Conservation (phyloP, 306 rosid species). For the Vigna nakashimae region DNA sequence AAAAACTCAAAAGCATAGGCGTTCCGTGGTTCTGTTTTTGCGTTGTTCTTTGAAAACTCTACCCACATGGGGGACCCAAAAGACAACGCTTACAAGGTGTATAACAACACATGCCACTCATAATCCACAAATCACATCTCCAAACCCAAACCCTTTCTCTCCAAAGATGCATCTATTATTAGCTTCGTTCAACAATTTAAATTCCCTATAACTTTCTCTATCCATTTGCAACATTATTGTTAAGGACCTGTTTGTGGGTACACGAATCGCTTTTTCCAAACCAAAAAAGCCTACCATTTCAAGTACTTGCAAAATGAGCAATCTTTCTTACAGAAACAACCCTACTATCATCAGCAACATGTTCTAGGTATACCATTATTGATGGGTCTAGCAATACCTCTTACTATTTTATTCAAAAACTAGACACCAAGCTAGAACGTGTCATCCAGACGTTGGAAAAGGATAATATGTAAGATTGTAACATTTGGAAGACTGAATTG, state of each 20-base stretch:
- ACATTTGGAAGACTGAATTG: neutral
- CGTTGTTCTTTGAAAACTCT: neutral
- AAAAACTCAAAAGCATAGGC: neutral
- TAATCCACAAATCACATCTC: conserved; percentile 3
- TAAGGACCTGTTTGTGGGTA: neutral
- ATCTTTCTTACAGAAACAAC: too few relatives aligned
- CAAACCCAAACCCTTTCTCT: neutral
- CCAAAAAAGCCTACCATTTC: neutral
- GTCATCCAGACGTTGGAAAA: neutral
- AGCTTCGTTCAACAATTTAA: neutral
- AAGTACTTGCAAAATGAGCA: too few relatives aligned
- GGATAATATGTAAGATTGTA: neutral
- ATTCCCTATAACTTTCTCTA: neutral
- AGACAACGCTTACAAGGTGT: neutral
- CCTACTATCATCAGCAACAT: too few relatives aligned
- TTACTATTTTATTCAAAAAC: neutral
- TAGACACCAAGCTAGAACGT: too few relatives aligned
- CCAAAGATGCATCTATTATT: neutral
- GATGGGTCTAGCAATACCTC: neutral
- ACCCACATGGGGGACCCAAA: conserved; percentile 37
- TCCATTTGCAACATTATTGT: neutral
- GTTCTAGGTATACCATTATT: neutral
- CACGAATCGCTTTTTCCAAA: neutral
- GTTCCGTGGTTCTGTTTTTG: neutral
- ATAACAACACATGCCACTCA: conserved; percentile 7